phyloP scores from a whole-genome alignment of 768 basidiomycete species.

The Psilocybe sp. region DNA sequence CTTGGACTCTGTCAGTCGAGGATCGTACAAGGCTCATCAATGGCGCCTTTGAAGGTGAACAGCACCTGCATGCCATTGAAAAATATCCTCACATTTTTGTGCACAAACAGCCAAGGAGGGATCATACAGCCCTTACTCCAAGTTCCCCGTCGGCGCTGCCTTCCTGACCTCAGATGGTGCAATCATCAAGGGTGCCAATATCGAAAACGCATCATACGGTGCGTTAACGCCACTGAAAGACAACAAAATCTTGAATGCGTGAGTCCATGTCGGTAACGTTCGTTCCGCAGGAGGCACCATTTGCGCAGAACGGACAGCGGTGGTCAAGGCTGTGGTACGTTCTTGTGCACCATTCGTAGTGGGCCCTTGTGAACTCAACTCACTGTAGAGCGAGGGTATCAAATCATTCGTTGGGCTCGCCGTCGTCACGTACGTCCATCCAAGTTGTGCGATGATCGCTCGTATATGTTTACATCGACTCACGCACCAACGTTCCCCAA shows the following conservation, averaged over 20 bases:
- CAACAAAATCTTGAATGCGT: not conserved
- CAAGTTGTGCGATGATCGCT: not conserved
- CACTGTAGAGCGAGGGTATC: conserved; percentile 74
- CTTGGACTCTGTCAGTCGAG: conserved; percentile 34
- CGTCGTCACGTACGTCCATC: conserved; percentile 62
- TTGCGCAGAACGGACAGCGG: conserved; percentile 92
- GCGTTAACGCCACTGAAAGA: conserved; percentile 11
- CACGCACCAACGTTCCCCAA: not conserved
- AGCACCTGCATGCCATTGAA: not conserved
- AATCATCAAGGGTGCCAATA: conserved; percentile 83
- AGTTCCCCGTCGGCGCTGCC: conserved; percentile 91
- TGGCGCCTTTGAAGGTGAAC: conserved; percentile 57
- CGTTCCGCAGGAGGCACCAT: conserved; percentile 70
- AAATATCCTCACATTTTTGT: not conserved
- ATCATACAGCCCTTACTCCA: conserved; percentile 83
- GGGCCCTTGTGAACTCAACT: not conserved
- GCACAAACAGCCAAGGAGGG: conserved; percentile 54
- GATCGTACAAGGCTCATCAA: conserved; percentile 49
- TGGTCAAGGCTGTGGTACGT: conserved; percentile 91
- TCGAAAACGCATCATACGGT: conserved; percentile 96
- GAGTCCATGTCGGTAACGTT: not conserved
- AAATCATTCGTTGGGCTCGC: conserved; percentile 73
- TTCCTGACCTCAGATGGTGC: conserved; percentile 65
- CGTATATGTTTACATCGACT: not conserved
- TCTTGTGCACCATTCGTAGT: not conserved